Percentiles rank a stretch among this genome's conserved stretches.
Conservation (phyloP, 139 green algal genomes). For the Tetradesmus obliquus region DNA sequence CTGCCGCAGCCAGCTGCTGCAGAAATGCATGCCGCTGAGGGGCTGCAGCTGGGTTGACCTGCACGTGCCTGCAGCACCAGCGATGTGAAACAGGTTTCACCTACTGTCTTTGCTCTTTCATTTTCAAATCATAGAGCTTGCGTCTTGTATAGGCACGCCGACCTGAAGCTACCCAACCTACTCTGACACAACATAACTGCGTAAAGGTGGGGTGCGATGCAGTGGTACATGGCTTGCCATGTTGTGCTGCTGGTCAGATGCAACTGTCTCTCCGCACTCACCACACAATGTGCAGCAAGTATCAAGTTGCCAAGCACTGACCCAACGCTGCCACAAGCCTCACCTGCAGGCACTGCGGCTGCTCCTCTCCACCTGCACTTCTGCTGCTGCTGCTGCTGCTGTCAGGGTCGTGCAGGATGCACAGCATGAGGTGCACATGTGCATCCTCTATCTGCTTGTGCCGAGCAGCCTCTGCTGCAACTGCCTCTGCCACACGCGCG, state of each 20-base stretch:
- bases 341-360: not conserved
- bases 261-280: not conserved
- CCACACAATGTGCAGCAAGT: not conserved
- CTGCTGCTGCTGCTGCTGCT: not conserved
- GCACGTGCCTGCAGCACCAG: not conserved
- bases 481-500: not conserved
- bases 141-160: no score
- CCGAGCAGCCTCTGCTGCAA: not conserved
- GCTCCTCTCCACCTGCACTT: not conserved
- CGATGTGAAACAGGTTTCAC: not conserved
- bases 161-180: no score
- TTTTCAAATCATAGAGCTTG: not conserved
- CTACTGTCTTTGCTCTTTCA: not conserved
- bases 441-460: slow-evolving; percentile 13
- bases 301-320: not conserved
- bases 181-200: no score
- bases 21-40: no score
- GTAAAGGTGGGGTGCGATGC: not conserved
- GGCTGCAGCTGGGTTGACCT: not conserved
- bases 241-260: not conserved
- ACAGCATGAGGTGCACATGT: slow-evolving; percentile 46
- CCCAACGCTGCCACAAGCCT: not conserved
- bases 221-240: not conserved
- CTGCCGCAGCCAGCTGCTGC: not conserved
- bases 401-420: slow-evolving; percentile 17